phyloP scores from a whole-genome alignment of 106 monocot species.

The Triglochin maritima region DNA sequence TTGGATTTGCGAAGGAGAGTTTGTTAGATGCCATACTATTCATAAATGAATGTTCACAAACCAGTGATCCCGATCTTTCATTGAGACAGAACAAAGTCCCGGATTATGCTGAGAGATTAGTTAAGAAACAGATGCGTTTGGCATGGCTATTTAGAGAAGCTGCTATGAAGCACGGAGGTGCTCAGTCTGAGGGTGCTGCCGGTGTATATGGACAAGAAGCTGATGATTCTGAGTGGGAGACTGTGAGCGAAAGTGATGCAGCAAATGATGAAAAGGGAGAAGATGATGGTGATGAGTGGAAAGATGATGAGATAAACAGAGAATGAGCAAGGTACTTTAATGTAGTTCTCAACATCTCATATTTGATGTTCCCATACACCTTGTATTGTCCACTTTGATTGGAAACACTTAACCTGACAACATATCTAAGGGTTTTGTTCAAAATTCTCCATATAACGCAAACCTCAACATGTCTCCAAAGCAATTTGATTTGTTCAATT shows the following conservation, averaged over 20 bases:
- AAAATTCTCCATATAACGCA: too few relatives aligned
- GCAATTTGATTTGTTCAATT: too few relatives aligned
- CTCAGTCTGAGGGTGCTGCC: conserved; percentile 32
- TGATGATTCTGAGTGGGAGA: conserved; percentile 98
- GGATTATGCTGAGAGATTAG: conserved; percentile 86
- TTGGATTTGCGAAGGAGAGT: conserved; percentile 82
- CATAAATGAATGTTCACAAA: conserved; percentile 78
- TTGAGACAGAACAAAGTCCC: conserved; percentile 79
- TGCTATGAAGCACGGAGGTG: conserved; percentile 70
- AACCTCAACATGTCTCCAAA: too few relatives aligned
- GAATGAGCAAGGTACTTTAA: neutral
- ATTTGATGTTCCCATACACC: too few relatives aligned
- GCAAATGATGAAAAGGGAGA: conserved; percentile 32
- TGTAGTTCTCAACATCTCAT: too few relatives aligned
- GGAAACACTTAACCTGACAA: too few relatives aligned
- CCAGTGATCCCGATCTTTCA: conserved; percentile 65
- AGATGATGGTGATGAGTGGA: conserved; percentile 12
- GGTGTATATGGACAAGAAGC: conserved; percentile 49
- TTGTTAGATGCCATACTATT: conserved; percentile 85
- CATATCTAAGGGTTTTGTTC: too few relatives aligned
- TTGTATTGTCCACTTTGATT: too few relatives aligned
- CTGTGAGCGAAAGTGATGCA: conserved; percentile 81
- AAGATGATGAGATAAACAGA: neutral
- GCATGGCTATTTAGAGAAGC: conserved; percentile 98
- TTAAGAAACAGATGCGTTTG: conserved; percentile 87